phyloP scores from a whole-genome alignment of 139 green algal genomes.

The Coccomyxa sp. region DNA sequence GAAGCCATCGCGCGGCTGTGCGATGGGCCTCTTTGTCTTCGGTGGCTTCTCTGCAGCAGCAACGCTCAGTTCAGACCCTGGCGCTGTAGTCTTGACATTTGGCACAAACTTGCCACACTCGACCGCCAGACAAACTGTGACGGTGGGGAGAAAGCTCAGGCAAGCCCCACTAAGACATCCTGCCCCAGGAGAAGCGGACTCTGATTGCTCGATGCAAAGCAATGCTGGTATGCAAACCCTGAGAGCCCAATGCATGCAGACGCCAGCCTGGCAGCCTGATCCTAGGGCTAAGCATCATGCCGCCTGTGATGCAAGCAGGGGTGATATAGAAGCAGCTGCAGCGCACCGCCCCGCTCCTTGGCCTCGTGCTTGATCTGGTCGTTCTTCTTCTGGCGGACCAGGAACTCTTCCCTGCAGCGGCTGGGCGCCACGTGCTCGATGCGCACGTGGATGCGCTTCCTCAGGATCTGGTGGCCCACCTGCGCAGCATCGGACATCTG shows the following conservation, averaged over 20 bases:
- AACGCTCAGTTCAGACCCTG: neutral
- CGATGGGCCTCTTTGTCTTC: slow-evolving; percentile 68
- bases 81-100: too few relatives aligned
- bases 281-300: too few relatives aligned
- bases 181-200: too few relatives aligned
- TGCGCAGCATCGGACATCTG: slow-evolving; percentile 40
- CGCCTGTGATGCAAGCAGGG: too few relatives aligned
- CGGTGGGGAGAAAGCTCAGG: too few relatives aligned
- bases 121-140: too few relatives aligned
- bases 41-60: slow-evolving; percentile 17
- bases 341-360: slow-evolving; percentile 60
- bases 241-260: too few relatives aligned
- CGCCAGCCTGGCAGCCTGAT: too few relatives aligned
- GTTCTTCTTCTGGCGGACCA: slow-evolving; percentile 76
- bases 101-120: too few relatives aligned
- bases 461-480: slow-evolving; percentile 85
- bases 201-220: too few relatives aligned
- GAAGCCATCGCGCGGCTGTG: slow-evolving; percentile 75
- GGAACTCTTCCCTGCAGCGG: slow-evolving; percentile 95
- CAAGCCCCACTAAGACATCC: too few relatives aligned
- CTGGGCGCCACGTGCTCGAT: slow-evolving; percentile 93
- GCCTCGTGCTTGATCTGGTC: slow-evolving; percentile 77
- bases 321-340: neutral
- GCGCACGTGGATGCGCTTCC: slow-evolving; percentile 97
- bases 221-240: too few relatives aligned